Conservation (phyloP, 1,284 basidiomycete genomes). For the Pseudomicrostroma phylloplanum region DNA sequence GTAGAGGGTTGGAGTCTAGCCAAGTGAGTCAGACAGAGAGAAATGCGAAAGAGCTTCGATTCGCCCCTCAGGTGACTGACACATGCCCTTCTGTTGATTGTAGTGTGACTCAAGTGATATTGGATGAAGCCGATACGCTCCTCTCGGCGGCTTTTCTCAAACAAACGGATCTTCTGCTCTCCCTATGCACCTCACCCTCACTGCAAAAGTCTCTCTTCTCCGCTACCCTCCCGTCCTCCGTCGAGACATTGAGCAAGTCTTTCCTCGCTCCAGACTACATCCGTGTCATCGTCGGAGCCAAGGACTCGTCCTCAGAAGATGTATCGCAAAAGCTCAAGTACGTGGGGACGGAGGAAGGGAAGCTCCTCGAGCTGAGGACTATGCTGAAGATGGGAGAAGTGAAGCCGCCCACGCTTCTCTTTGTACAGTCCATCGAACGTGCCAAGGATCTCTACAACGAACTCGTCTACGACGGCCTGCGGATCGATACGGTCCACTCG, state of each 20-base stretch:
- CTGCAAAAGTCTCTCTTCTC: constrained; percentile 87
- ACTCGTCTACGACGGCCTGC: constrained; percentile 72
- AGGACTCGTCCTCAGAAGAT: constrained; percentile 70
- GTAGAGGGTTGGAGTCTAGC: constrained; percentile 37
- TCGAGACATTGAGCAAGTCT: constrained; percentile 76
- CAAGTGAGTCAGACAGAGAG: constrained; percentile 8
- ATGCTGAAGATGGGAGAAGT: constrained; percentile 71
- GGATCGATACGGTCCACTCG: constrained; percentile 86
- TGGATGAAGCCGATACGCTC: constrained; percentile 54
- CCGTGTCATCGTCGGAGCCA: constrained; percentile 52
- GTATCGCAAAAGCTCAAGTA: constrained; percentile 83
- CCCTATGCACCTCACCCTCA: constrained; percentile 66
- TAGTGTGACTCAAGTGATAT: constrained; percentile 22
- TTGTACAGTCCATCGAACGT: constrained; percentile 85
- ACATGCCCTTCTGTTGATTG: constrained; percentile 57
- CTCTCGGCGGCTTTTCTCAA: constrained; percentile 78
- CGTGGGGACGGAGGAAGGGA: constrained; percentile 85
- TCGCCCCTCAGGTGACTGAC: too few relatives aligned
- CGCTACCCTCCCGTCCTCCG: constrained; percentile 82
- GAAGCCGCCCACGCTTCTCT: constrained; percentile 84
- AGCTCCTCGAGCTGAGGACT: constrained; percentile 70
- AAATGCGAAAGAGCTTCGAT: not conserved
- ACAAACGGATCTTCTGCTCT: constrained; percentile 82
- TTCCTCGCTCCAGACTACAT: constrained; percentile 58
- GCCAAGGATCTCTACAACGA: constrained; percentile 84